Percentiles rank a stretch among this genome's conserved stretches.
Evolutionary conservation across 2,329 filamentous ascomycete genomes (phyloP).

Genomic region (Xylaria arbuscula): DNA sequence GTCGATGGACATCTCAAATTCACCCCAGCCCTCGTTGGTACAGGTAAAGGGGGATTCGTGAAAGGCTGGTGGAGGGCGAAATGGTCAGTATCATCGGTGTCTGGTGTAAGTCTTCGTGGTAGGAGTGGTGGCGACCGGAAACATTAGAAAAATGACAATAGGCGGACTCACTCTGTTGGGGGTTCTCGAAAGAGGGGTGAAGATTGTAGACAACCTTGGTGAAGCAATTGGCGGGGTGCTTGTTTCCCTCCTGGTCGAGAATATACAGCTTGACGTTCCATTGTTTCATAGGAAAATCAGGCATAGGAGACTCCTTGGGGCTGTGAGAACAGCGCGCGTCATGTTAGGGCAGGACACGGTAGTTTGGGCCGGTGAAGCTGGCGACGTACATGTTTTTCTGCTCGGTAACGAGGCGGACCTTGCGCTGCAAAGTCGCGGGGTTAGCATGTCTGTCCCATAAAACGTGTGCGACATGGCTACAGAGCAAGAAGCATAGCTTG

Average conservation of each 20-base stretch:
- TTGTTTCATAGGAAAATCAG: constrained; percentile 90
- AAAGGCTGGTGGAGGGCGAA: constrained; percentile 66
- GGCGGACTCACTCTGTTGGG: constrained; percentile 77
- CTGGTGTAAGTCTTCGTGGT: too few species aligned
- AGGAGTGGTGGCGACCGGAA: too few species aligned
- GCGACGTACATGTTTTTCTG: constrained; percentile 84
- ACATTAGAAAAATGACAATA: background rate
- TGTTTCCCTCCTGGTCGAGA: constrained; percentile 85
- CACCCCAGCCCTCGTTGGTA: constrained; percentile 95
- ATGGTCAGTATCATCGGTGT: constrained; percentile 34
- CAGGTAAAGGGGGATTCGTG: constrained; percentile 88
- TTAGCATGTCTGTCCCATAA: constrained; percentile 37
- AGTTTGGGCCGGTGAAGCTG: background rate
- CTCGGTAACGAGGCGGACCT: constrained; percentile 91
- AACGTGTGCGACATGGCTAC: background rate
- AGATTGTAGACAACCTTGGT: constrained; percentile 93
- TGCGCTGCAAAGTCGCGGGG: constrained; percentile 71
- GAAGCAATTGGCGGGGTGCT: constrained; percentile 85
- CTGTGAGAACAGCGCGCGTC: constrained; percentile 55
- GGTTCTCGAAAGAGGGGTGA: constrained; percentile 92
- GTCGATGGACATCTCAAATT: constrained; percentile 94
- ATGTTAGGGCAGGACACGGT: constrained; percentile 32
- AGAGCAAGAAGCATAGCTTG: background rate
- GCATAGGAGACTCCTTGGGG: constrained; percentile 81
- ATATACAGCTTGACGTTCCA: constrained; percentile 91